Percentiles rank a stretch among this genome's conserved stretches.
Evolutionary conservation across 1,284 basidiomycete genomes (phyloP).

Genomic region (Ustilago shanxiensis): DNA sequence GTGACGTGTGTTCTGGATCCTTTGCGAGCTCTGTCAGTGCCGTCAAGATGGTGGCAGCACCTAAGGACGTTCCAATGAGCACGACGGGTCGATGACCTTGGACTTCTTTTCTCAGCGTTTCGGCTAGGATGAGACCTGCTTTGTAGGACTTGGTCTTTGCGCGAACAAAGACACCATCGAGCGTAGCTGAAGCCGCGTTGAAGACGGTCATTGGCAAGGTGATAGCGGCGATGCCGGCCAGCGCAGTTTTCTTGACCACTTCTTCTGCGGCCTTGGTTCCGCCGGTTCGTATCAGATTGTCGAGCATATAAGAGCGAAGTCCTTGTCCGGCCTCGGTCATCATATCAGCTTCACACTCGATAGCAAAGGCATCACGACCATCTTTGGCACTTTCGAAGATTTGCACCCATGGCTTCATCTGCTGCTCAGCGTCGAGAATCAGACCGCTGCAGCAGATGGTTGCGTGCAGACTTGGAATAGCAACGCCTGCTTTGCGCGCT

Average conservation of each 20-base stretch:
- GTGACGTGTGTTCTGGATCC: constrained; percentile 46
- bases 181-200: constrained; percentile 65
- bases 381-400: constrained; percentile 48
- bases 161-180: constrained; percentile 71
- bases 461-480: constrained; percentile 62
- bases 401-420: constrained; percentile 45
- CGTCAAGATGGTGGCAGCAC: constrained; percentile 73
- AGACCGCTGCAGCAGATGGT: constrained; percentile 62
- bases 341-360: constrained; percentile 57
- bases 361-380: constrained; percentile 58
- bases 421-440: constrained; percentile 53
- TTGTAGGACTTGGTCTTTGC: constrained; percentile 51
- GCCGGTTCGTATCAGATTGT: constrained; percentile 50
- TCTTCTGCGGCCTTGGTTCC: constrained; percentile 67
- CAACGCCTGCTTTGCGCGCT: constrained; percentile 49
- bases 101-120: constrained; percentile 74
- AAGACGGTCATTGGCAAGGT: constrained; percentile 72
- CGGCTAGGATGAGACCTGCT: constrained; percentile 74
- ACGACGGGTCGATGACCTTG: constrained; percentile 75
- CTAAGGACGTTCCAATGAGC: constrained; percentile 74
- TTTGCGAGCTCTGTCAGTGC: constrained; percentile 73
- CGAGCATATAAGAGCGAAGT: constrained; percentile 54
- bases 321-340: constrained; percentile 58
- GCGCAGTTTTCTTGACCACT: constrained; percentile 74
- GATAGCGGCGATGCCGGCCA: constrained; percentile 74